Evolutionary conservation across 345 rosid genomes (phyloP), one percentile per base, ranked within the genome.

Genomic region (Populus euphratica): DNA sequence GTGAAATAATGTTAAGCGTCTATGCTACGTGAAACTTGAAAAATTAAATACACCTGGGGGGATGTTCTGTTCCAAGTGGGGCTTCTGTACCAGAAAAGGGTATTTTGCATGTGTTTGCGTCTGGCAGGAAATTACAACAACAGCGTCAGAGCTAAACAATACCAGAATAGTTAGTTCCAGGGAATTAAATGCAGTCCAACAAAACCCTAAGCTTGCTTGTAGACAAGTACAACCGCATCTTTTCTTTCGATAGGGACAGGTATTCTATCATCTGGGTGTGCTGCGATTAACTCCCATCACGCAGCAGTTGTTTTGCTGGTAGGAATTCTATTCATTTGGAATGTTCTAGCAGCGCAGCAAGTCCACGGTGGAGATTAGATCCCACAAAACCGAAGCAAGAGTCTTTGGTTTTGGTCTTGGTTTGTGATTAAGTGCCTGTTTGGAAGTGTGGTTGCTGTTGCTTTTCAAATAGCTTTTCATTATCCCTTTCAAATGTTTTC

Each of bases 101-200:
- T 33, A 47, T 21, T 73, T 82, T 73, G 84, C 83, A 79, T 83
- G 85, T 82, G 89, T 88, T 78, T 14, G 80, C 73, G 77, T 25
- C 86, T 82, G 85, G 56, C 84, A 79, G 75, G 80, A 39, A 83
- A 74, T 73, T 68, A 76, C 67, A 73, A 69, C 81, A 50, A 49
- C 76, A 79, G 77, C 75, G 82, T 68, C 76, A 70, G 79, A 65
- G 72, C 80, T 85, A 76, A 68, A n/a, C 81, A 81, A 56, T 80
- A 56, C 76, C 79, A 84, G 84, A 79, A 82, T 77, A 75, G 81
- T 70, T 76, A 71, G 3, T 27, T 27, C 5, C 36, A 33, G 71
- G 69, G 73, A 79, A 80, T 82, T 79, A 6, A 86, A 82, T 80
- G 83, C 36, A 33, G 5, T 33, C 36, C 5, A 4, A 33, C 36